These are phyloP conservation scores for Rubroboletus pulcherrimus DNA, from an alignment of 768 basidiomycete genomes.

Conservation along the genomic window DNA sequence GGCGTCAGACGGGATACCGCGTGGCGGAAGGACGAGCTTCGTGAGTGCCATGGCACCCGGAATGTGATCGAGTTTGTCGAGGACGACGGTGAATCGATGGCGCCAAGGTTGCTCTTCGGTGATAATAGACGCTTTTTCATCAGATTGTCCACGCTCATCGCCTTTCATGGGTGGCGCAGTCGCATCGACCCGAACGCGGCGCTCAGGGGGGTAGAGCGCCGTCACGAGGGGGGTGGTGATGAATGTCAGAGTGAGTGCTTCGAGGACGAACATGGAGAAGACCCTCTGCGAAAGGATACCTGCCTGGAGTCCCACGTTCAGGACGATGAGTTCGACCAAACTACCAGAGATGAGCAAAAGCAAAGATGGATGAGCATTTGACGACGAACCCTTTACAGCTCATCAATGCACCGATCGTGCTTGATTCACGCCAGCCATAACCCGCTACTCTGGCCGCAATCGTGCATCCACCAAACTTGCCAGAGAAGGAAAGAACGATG, in stretches of 20 bases:
- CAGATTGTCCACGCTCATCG: slow-evolving; percentile 29
- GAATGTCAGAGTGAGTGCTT: slow-evolving; percentile 78
- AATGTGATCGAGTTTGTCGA: slow-evolving; percentile 88
- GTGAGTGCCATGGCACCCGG: slow-evolving; percentile 88
- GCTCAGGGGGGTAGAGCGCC: slow-evolving; percentile 61
- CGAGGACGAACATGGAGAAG: slow-evolving; percentile 94
- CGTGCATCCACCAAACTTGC: slow-evolving; percentile 87
- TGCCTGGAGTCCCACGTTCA: slow-evolving; percentile 87
- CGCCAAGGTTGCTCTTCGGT: slow-evolving; percentile 36
- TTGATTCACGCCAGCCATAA: slow-evolving; percentile 76
- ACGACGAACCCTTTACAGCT: slow-evolving; percentile 80
- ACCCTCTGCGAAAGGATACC: slow-evolving; percentile 72
- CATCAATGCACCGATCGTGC: slow-evolving; percentile 89
- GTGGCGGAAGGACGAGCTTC: slow-evolving; percentile 63
- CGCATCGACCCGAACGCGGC: slow-evolving; percentile 44
- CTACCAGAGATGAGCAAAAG: slow-evolving; percentile 32
- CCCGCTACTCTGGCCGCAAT: slow-evolving; percentile 62
- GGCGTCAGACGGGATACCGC: not conserved
- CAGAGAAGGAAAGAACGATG: slow-evolving; percentile 69
- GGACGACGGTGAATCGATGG: slow-evolving; percentile 73
- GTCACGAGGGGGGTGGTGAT: slow-evolving; percentile 78
- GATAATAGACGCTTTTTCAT: slow-evolving; percentile 4
- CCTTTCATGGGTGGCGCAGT: slow-evolving; percentile 18
- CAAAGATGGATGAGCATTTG: not conserved
- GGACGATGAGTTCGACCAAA: slow-evolving; percentile 89